Evolutionary conservation across 257 asterid genomes (phyloP), one percentile per base, ranked within the genome.

Genomic region (Schizonepeta tenuifolia): DNA sequence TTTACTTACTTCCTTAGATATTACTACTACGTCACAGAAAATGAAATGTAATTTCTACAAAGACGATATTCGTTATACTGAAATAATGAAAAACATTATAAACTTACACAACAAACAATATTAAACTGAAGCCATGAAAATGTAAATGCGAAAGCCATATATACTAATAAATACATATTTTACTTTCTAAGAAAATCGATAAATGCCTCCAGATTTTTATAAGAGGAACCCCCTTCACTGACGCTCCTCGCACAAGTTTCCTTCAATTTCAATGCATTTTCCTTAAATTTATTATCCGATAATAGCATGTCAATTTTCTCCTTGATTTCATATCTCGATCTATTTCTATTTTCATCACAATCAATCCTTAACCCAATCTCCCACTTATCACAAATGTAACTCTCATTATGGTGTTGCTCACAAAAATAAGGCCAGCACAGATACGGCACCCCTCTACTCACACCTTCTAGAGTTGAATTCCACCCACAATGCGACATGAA

Each of bases 401-500:
- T 73, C 68, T 74, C 76, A 56, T 84, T 77, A 58, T 80, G 83
- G 5, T 21, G 49, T 8, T 84, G 89, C 7, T 86, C 91, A 0
- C 69, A 18, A 58, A 80, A 80, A 65, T 68, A 72, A 33, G 89
- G 87, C 89, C 89, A 86, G 20, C 86, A 86, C 6, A 80, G 47
- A 67, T 71, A 84, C 0, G 84, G 87, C 43, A 84, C 79, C 11
- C 87, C 87, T 2, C 1, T 15, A 51, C 80, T n/a, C 12, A 58
- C 20, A 6, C 87, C 81, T 68, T 86, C 85, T 0, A 81, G 6
- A 53, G 75, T 75, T 41, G 88, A 55, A 17, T 54, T 81, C 88
- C 86, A 84, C 1, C 89, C 86, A 28, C 89, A 80, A 5, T 82
- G 86, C 5, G 78, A 79, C 38, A 85, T 1, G 47, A 85, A 85